Conservation (phyloP, 441 rosid genomes). For the Melastoma candidum region DNA sequence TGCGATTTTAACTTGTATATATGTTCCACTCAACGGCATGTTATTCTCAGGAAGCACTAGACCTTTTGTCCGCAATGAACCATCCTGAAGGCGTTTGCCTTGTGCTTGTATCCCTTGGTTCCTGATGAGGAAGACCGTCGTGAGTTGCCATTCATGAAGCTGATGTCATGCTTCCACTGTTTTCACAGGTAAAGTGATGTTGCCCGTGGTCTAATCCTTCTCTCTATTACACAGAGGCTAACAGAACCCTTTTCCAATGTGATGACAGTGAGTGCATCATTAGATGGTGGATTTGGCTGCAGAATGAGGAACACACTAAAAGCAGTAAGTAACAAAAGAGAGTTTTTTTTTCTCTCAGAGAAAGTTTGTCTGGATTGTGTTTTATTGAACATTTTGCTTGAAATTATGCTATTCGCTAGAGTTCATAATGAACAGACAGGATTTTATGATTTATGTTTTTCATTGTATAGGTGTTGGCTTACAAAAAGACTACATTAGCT, state of each 20-base stretch:
- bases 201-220: slow-evolving; percentile 3
- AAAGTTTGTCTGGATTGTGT: too few relatives aligned
- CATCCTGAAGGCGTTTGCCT: slow-evolving; percentile 84
- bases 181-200: slow-evolving; percentile 34
- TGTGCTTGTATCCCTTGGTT: slow-evolving; percentile 66
- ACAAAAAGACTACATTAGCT: too few relatives aligned
- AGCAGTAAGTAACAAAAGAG: slow-evolving; percentile 5
- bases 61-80: slow-evolving; percentile 72
- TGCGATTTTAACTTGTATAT: slow-evolving; percentile 2
- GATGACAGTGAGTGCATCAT: slow-evolving; percentile 68
- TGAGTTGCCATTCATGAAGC: slow-evolving; percentile 71
- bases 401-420: too few relatives aligned
- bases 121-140: slow-evolving; percentile 34
- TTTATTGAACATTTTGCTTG: too few relatives aligned
- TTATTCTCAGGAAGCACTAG: slow-evolving; percentile 65
- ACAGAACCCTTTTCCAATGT: slow-evolving; percentile 9
- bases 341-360: too few relatives aligned
- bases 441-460: too few relatives aligned
- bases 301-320: slow-evolving; percentile 31
- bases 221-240: not conserved
- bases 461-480: too few relatives aligned
- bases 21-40: not conserved
- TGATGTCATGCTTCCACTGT: slow-evolving; percentile 96
- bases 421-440: too few relatives aligned
- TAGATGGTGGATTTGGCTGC: slow-evolving; percentile 87